Base-by-base conservation (phyloP, 768 basidiomycete species). In the Coprinopsis sp. region DNA sequence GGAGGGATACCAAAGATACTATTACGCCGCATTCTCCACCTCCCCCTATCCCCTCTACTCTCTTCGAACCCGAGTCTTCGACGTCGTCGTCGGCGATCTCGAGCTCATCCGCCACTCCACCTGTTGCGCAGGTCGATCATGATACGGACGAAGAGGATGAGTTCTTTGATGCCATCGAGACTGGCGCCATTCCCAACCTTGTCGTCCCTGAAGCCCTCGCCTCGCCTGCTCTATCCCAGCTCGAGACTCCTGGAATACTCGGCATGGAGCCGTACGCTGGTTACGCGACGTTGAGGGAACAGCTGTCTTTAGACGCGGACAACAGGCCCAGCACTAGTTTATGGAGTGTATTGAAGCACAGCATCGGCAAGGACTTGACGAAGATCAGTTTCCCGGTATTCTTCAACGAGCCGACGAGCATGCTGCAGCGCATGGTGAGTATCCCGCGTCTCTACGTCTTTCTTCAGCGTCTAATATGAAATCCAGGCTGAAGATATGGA, bases 91-190 rank as follows among this genome's bases (percentile, higher is more conserved):
- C n/a, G n/a, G n/a, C n/a, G n/a, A n/a, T n/a, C n/a, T n/a, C n/a
- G n/a, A n/a, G n/a, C n/a, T 4, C 16, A 21, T 10, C 11, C 4
- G 25, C n/a, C 6, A 22, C 41, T 38, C 28, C 28, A 24, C 4
- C 44, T 34, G 6, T 47, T 18, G 19, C 60, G 25, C 55, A 50
- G 8, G 50, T 57, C 13, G 63, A 64, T 3, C 65, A 64, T 13
- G 72, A 71, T 8, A 86, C 84, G 1, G 87, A 88, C 56, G 87
- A 90, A 33, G 87, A 93, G 58, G 95, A 97, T 65, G 93, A 98
- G 64, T 97, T 97, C 65, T 97, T 95, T 60, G 95, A 97, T 62
- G 94, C 95, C 24, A 93, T 97, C 57, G 94, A 97, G 59, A 65
- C 81, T 13, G 85, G 86, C 37, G 81, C 73, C 33, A 66, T 94